A percentile compares a stretch with the other conserved stretches of the same genome.
phyloP scores from a whole-genome alignment of 345 rosid genomes.

The Hevea brasiliensis region DNA sequence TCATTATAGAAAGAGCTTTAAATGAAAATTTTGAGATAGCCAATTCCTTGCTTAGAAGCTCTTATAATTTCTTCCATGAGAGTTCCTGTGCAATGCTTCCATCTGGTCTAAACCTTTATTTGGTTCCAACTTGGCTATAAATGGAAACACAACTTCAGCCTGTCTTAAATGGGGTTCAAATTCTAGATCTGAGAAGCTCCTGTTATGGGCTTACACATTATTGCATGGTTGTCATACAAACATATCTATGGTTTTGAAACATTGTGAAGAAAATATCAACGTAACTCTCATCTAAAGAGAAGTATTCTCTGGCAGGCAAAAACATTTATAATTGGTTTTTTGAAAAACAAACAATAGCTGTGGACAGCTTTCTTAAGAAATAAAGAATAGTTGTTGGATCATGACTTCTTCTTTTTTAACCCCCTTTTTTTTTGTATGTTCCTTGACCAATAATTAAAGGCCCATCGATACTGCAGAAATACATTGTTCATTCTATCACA shows the following conservation, averaged over 20 bases:
- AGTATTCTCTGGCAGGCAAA: neutral
- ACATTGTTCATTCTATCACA: no score
- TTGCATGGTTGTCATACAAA: slow-evolving; percentile 70
- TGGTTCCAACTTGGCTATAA: slow-evolving; percentile 52
- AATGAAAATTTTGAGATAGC: slow-evolving; percentile 72
- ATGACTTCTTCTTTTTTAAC: neutral
- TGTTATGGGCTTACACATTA: slow-evolving; percentile 85
- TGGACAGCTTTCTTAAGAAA: no score
- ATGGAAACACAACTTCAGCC: slow-evolving; percentile 45
- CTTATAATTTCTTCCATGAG: slow-evolving; percentile 80
- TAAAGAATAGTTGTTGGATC: neutral
- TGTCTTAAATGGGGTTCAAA: slow-evolving; percentile 66
- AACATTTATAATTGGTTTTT: neutral
- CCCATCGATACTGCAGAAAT: neutral
- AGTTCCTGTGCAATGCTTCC: slow-evolving; percentile 67
- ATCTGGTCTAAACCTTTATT: slow-evolving; percentile 61
- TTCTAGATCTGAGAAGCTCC: slow-evolving; percentile 85
- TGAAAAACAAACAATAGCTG: neutral
- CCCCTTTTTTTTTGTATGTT: neutral
- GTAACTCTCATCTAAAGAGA: slow-evolving; percentile 31
- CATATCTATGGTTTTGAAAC: slow-evolving; percentile 71
- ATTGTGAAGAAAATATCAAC: slow-evolving; percentile 89
- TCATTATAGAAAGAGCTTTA: slow-evolving; percentile 53
- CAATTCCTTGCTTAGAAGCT: slow-evolving; percentile 63
- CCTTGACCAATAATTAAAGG: slow-evolving; percentile 6